Percentiles rank a stretch among this genome's conserved stretches.
Evolutionary conservation across 306 rosid genomes (phyloP).

Genomic region (Cicer pinnatifidum): DNA sequence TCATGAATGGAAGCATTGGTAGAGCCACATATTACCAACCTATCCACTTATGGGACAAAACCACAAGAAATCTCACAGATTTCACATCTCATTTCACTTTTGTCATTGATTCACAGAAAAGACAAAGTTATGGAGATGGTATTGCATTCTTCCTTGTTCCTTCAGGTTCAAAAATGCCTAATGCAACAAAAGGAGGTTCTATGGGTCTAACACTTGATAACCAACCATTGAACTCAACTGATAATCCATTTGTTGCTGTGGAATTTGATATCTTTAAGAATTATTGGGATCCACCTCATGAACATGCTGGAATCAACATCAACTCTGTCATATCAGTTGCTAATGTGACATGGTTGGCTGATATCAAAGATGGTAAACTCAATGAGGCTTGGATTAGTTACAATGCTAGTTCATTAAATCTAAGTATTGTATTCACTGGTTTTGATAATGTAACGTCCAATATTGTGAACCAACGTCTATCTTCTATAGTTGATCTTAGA

Average conservation of each 20-base stretch:
- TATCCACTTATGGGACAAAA: slow-evolving; percentile 53
- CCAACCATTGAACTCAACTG: not conserved
- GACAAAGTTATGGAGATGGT: slow-evolving; percentile 35
- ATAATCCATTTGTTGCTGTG: slow-evolving; percentile 51
- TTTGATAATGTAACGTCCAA: not conserved
- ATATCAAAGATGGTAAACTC: slow-evolving; percentile 33
- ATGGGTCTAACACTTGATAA: slow-evolving; percentile 43
- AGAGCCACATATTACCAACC: slow-evolving; percentile 44
- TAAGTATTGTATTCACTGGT: slow-evolving; percentile 49
- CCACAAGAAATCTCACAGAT: slow-evolving; percentile 44
- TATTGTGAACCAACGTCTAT: slow-evolving; percentile 15
- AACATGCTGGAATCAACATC: slow-evolving; percentile 58
- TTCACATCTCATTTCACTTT: slow-evolving; percentile 56
- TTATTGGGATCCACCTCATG: slow-evolving; percentile 11
- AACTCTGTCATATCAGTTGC: slow-evolving; percentile 47
- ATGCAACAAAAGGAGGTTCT: slow-evolving; percentile 30
- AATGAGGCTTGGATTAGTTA: slow-evolving; percentile 50
- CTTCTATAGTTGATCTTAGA: slow-evolving; percentile 46
- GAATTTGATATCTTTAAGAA: slow-evolving; percentile 55
- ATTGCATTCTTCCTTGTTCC: slow-evolving; percentile 57
- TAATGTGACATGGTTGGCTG: slow-evolving; percentile 43
- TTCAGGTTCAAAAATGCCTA: slow-evolving; percentile 3
- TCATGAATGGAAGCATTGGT: slow-evolving; percentile 3
- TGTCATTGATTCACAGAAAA: slow-evolving; percentile 36
- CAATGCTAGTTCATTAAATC: slow-evolving; percentile 40